Conservation (phyloP, 208 protist species). For the Leishmania mexicana region DNA sequence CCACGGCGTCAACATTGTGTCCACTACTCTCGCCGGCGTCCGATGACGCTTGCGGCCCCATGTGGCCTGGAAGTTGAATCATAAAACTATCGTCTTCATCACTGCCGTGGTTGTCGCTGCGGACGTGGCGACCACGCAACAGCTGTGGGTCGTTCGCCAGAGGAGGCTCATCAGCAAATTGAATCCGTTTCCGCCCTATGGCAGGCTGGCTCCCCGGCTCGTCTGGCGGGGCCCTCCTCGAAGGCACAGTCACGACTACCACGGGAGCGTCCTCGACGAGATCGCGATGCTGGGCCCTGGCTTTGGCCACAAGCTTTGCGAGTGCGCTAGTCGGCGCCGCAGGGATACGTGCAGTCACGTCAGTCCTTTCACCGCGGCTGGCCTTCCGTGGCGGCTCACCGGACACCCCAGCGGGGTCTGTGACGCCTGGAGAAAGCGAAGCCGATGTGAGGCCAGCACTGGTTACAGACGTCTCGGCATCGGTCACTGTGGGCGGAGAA, state of each 20-base stretch:
- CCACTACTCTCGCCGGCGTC: neutral
- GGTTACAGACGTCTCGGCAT: neutral
- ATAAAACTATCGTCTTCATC: conserved; percentile 12
- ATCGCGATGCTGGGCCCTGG: conserved; percentile 45
- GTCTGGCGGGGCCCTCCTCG: neutral
- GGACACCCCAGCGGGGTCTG: neutral
- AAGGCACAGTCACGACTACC: conserved; percentile 6
- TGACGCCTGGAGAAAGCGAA: neutral
- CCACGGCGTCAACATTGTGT: neutral
- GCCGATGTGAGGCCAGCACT: neutral
- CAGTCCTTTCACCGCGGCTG: neutral
- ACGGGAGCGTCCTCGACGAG: neutral
- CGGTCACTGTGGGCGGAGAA: neutral
- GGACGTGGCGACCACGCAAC: neutral
- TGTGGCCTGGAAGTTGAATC: conserved; percentile 5
- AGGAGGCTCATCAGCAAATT: conserved; percentile 10
- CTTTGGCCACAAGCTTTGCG: conserved; percentile 50
- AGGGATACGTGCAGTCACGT: neutral
- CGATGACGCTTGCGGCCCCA: neutral
- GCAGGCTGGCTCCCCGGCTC: neutral
- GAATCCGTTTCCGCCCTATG: conserved; percentile 11
- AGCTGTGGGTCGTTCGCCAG: neutral
- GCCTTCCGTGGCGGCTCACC: conserved; percentile 11
- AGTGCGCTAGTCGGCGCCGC: conserved; percentile 41
- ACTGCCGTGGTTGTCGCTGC: neutral